phyloP scores from a whole-genome alignment of 2,329 filamentous ascomycete genomes.

The Fusarium nygamai region DNA sequence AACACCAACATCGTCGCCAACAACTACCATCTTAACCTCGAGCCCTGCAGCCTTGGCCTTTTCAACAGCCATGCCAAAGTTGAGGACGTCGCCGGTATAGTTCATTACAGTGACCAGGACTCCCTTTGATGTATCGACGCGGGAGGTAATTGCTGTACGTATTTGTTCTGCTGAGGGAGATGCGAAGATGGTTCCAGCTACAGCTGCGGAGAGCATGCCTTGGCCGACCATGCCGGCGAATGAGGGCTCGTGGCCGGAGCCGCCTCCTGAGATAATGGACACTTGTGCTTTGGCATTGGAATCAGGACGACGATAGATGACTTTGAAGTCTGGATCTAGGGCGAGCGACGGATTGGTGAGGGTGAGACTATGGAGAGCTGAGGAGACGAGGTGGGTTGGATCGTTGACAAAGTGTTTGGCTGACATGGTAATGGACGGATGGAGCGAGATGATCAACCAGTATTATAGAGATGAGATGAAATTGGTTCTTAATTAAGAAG shows the following conservation, averaged over 20 bases:
- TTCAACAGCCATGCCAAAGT: constrained; percentile 93
- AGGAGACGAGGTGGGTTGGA: constrained; percentile 78
- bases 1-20: constrained; percentile 92
- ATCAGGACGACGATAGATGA: constrained; percentile 77
- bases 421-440: constrained; percentile 52
- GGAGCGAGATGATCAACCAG: background rate
- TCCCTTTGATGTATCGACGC: constrained; percentile 76
- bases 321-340: constrained; percentile 82
- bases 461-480: background rate
- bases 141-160: constrained; percentile 75
- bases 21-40: constrained; percentile 86
- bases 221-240: constrained; percentile 87
- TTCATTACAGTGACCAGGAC: constrained; percentile 96
- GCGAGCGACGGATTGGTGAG: constrained; percentile 85
- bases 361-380: constrained; percentile 80
- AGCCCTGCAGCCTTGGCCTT: constrained; percentile 85
- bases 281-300: constrained; percentile 67
- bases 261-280: constrained; percentile 87
- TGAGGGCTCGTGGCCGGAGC: constrained; percentile 88
- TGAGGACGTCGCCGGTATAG: constrained; percentile 88
- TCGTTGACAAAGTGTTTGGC: constrained; percentile 91
- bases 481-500: background rate
- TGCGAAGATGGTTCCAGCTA: constrained; percentile 89
- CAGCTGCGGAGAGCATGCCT: constrained; percentile 82
- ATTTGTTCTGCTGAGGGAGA: constrained; percentile 86